Base-by-base conservation (phyloP, 2,329 filamentous ascomycete genomes). In the Cryphonectria parasitica region DNA sequence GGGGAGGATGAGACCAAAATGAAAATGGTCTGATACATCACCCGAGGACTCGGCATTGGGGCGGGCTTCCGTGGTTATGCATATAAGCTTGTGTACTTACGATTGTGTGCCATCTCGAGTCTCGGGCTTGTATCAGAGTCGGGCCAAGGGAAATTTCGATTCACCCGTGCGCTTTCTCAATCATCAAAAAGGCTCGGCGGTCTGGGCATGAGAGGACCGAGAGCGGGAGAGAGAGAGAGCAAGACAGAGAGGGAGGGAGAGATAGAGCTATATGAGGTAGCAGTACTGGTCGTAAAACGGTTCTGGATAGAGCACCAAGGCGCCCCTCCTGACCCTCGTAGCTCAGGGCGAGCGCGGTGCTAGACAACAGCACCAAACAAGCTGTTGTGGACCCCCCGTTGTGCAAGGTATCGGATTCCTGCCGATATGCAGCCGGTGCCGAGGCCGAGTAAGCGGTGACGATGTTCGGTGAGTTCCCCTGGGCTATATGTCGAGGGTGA, bases 21-120 rank as follows among this genome's bases (percentile, higher is more conserved):
- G 6, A 34, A 56, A 28, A 34, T 61, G 31, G 34, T 39, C 58
- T 61, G 58, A 61, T 34, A 61, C 58, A 39, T 36, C 58, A 39
- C 58, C 58, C 17, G 58, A 61, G 31, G 58, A 39, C 34, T 61
- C 58, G 58, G 58, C 34, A 34, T 39, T 11, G 31, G 34, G 58
- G 58, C 19, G 31, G 31, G 2, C 10, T 62, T n/a, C 60, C 36
- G 36, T 36, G 25, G 3, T 49, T 45, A 45, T 39, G 63, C 41
- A 60, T 69, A 36, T 36, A 22, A 31, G 62, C 19, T 39, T 6
- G 4, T n/a, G 31, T 22, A 64, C 69, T 64, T 71, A 72, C 71
- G 69, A 13, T 62, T 52, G 45, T 72, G 69, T 6, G 66, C 71
- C 69, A 72, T 72, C 45, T 69, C 56, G 31, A 28, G 34, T 69